Conservation (phyloP, 1,284 basidiomycete species). For the Schizopora paradoxa region DNA sequence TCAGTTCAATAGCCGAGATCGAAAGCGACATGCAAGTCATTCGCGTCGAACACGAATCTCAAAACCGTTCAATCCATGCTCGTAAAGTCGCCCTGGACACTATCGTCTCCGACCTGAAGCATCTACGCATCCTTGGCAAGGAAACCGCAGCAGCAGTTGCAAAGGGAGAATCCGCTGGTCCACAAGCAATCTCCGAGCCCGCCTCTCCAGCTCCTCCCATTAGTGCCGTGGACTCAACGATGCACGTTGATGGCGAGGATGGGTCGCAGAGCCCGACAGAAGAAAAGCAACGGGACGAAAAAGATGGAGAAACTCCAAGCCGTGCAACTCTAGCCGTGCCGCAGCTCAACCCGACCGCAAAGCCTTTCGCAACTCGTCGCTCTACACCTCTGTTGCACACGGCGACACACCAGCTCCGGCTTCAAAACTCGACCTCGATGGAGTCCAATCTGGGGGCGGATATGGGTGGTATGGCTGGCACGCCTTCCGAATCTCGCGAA, state of each 20-base stretch:
- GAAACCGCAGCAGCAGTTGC: constrained; percentile 39
- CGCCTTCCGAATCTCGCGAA: constrained; percentile 21
- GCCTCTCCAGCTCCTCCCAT: constrained; percentile 31
- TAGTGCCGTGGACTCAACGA: constrained; percentile 15
- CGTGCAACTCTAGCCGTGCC: constrained; percentile 27
- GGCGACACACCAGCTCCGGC: constrained; percentile 8
- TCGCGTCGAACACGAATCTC: constrained; percentile 64
- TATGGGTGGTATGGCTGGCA: background rate
- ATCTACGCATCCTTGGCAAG: constrained; percentile 61
- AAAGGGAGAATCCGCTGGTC: constrained; percentile 2
- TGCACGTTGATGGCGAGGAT: constrained; percentile 22
- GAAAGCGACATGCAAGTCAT: constrained; percentile 77
- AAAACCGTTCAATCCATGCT: constrained; percentile 55
- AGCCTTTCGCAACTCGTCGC: constrained; percentile 29
- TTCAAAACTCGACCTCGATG: constrained; percentile 10
- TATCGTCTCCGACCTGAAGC: constrained; percentile 56
- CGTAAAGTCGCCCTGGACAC: constrained; percentile 63
- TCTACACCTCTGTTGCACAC: constrained; percentile 13
- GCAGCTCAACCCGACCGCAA: constrained; percentile 31
- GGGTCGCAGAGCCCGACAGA: constrained; percentile 25
- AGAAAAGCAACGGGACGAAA: constrained; percentile 40
- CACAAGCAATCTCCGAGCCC: constrained; percentile 31
- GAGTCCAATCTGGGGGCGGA: background rate
- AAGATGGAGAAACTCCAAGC: constrained; percentile 33
- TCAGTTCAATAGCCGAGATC: constrained; percentile 59